Conservation (phyloP, 805 yeast species). For the Sugiyamaella floridensis region DNA sequence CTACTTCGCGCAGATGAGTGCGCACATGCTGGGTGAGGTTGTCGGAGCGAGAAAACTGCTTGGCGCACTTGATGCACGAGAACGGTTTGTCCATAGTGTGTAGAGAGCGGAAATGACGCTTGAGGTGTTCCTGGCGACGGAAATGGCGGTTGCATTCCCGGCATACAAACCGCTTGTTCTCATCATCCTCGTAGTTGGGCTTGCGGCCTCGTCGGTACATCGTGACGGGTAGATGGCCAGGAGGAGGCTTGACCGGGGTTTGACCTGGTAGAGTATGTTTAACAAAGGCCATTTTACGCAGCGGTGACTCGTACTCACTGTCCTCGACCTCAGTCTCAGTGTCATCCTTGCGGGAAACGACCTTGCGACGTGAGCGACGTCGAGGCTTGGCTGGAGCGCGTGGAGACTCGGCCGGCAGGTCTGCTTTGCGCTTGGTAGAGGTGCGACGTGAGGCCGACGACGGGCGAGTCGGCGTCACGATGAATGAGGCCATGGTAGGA, state of each 20-base stretch:
- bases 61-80: conserved; percentile 28
- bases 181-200: conserved; percentile 51
- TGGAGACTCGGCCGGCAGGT: not conserved
- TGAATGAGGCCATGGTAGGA: not conserved
- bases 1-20: conserved; percentile 19
- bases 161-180: conserved; percentile 53
- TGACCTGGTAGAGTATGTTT: not conserved
- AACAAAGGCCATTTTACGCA: not conserved
- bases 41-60: conserved; percentile 30
- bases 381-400: not conserved
- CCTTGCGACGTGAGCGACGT: not conserved
- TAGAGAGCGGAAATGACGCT: conserved; percentile 64
- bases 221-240: not conserved
- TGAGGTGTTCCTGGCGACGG: conserved; percentile 70
- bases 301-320: not conserved
- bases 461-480: not conserved
- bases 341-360: not conserved
- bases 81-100: conserved; percentile 60
- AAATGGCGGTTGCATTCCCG: conserved; percentile 58
- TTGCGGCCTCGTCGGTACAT: conserved; percentile 46
- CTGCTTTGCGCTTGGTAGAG: not conserved
- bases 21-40: conserved; percentile 31
- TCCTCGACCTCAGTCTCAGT: conserved; percentile 1
- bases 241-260: not conserved
- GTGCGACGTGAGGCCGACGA: not conserved